Conservation (phyloP, 257 asterid species). For the Prunella vulgaris region DNA sequence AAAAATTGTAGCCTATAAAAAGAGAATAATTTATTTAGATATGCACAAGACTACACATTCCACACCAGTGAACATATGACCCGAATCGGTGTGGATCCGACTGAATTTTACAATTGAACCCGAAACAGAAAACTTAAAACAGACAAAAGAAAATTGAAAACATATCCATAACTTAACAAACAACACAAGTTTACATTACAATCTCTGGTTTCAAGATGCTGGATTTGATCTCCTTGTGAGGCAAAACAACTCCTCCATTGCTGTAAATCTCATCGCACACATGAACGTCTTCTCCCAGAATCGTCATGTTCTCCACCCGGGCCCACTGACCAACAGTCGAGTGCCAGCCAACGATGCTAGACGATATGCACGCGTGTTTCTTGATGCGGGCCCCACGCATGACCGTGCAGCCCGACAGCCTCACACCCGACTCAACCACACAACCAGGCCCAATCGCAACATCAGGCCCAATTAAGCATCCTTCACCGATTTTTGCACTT, state of each 20-base stretch:
- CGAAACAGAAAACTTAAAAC: not conserved
- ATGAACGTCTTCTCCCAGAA: conserved; percentile 92
- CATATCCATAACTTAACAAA: conserved; percentile 14
- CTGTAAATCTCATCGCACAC: conserved; percentile 85
- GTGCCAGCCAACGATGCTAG: conserved; percentile 95
- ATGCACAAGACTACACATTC: conserved; percentile 30
- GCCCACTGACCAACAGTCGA: conserved; percentile 98
- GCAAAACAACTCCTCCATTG: conserved; percentile 92
- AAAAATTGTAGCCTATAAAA: not conserved
- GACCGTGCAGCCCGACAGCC: conserved; percentile 85
- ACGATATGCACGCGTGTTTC: conserved; percentile 77
- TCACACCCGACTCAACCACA: conserved; percentile 79
- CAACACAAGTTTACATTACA: conserved; percentile 56
- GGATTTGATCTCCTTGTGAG: conserved; percentile 94
- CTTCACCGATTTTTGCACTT: conserved; percentile 89
- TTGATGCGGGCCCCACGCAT: conserved; percentile 91
- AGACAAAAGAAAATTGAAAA: not conserved
- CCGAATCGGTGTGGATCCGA: conserved; percentile 3
- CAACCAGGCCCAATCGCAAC: conserved; percentile 93
- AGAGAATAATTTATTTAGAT: conserved; percentile 18
- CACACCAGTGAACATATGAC: conserved; percentile 21
- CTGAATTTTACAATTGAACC: conserved; percentile 27
- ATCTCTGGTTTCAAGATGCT: conserved; percentile 91
- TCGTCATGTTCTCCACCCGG: conserved; percentile 94
- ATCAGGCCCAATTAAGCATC: conserved; percentile 88